Conservation (phyloP, 225 moss, liverwort and hornwort species). For the Marchantia paleacea region DNA sequence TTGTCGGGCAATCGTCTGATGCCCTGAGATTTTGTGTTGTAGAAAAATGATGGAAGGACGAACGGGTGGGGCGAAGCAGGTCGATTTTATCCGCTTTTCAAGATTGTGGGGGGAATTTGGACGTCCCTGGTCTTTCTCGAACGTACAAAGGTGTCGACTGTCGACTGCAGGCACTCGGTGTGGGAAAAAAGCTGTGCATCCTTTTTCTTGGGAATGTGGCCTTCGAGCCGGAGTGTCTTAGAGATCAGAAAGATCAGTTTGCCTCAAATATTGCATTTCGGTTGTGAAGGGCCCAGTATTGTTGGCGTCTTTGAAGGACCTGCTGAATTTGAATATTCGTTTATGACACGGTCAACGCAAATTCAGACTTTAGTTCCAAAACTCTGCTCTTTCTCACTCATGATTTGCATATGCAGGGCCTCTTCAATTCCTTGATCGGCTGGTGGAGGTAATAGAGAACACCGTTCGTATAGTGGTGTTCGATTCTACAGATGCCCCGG, state of each 20-base stretch:
- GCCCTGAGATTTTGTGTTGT: background rate
- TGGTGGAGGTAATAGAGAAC: conserved; percentile 1
- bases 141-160: too few species aligned
- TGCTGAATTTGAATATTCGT: background rate
- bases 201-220: too few species aligned
- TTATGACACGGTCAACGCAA: background rate
- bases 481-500: background rate
- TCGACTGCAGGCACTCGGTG: background rate
- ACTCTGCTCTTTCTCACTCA: background rate
- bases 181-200: background rate
- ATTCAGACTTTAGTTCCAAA: background rate
- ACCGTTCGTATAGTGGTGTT: background rate
- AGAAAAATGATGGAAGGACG: conserved; percentile 3
- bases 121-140: background rate
- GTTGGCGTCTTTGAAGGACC: background rate
- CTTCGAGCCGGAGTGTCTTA: background rate
- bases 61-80: conserved; percentile 7
- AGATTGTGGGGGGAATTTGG: background rate
- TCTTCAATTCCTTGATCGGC: conserved; percentile 1
- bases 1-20: background rate
- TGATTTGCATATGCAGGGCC: background rate
- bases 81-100: background rate
- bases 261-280: background rate
- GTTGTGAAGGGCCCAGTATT: background rate
- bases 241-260: background rate